Evolutionary conservation across 345 rosid genomes (phyloP), one percentile per base, ranked within the genome.

Genomic region (Melastoma malabathricum): DNA sequence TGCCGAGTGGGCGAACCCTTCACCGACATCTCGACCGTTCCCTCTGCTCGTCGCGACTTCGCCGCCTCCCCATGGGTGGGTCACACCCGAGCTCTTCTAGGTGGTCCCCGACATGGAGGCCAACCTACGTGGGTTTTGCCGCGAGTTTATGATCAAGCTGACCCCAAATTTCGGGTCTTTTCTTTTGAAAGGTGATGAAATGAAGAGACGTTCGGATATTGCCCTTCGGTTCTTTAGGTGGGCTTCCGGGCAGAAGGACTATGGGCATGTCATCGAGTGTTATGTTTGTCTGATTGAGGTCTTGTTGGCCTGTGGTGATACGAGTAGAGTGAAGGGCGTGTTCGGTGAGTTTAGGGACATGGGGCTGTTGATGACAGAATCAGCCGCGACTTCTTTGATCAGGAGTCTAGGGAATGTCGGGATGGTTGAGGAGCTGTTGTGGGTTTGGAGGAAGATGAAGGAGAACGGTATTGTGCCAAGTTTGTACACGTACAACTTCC

Each of bases 401-500:
- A 87, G 64, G 75, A 80, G 80, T 63, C 79, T 80, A 48, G 97
- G 98, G 41, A 75, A 68, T 54, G 75, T 81, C 25, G 97, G 95
- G 38, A 77, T 92, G 96, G 85, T 92, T 25, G 98, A 84, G 74
- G 93, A 92, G 60, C 59, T 84, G 71, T 64, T 92, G 59, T 87
- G 95, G 95, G 84, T 80, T 54, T 92, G 96, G 95, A 68, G 98
- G 15, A 61, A 68, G 50, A 87, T 87, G 96, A 75, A 87, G 63
- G 93, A 92, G 51, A 84, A 84, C 66, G 82, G 67, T 49, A 75
- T 82, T 53, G 96, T 80, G 58, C 89, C 95, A 0, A 84, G 78
- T 69, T 63, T 82, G 72, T 82, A 78, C 58, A 77, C 93, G 0
- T 82, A 77, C 52, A 82, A 79, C 69, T 92, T 80, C 55, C 55